A percentile compares a stretch with the other conserved stretches of the same genome.
Evolutionary conservation across 805 yeast species (phyloP).

Genomic region (Wickerhamia fluorescens): DNA sequence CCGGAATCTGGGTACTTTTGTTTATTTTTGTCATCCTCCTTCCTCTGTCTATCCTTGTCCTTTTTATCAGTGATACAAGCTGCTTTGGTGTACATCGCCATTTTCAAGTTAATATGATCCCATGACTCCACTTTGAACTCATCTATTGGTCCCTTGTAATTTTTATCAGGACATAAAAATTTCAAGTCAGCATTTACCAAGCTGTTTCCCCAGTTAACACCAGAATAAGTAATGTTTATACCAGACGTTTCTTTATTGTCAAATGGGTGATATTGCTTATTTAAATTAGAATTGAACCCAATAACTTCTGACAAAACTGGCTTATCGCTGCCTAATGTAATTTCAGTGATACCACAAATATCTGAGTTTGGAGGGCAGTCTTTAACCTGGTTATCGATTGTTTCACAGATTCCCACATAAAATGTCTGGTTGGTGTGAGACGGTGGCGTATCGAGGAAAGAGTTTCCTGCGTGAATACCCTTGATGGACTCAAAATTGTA

Average conservation of each 20-base stretch:
- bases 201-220: conserved; percentile 66
- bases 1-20: conserved; percentile 16
- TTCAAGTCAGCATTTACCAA: conserved; percentile 40
- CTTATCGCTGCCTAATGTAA: conserved; percentile 46
- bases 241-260: too few relatives aligned
- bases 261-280: conserved; percentile 19
- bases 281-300: conserved; percentile 42
- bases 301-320: conserved; percentile 54
- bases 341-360: conserved; percentile 66
- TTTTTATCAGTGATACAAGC: conserved; percentile 34
- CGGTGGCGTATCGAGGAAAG: conserved; percentile 64
- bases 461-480: conserved; percentile 29
- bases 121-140: too few relatives aligned
- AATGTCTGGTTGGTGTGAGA: conserved; percentile 55
- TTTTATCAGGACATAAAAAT: conserved; percentile 36
- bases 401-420: conserved; percentile 66
- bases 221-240: conserved; percentile 35
- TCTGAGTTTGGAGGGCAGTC: conserved; percentile 68
- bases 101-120: conserved; percentile 26
- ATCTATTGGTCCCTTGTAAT: conserved; percentile 19
- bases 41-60: conserved; percentile 23
- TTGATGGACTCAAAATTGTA: conserved; percentile 42
- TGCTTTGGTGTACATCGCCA: conserved; percentile 25
- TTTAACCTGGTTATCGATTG: conserved; percentile 30
- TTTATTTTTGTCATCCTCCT: conserved; percentile 16